Conservation (phyloP, 768 basidiomycete genomes). For the Stropharia rugosoannulata region DNA sequence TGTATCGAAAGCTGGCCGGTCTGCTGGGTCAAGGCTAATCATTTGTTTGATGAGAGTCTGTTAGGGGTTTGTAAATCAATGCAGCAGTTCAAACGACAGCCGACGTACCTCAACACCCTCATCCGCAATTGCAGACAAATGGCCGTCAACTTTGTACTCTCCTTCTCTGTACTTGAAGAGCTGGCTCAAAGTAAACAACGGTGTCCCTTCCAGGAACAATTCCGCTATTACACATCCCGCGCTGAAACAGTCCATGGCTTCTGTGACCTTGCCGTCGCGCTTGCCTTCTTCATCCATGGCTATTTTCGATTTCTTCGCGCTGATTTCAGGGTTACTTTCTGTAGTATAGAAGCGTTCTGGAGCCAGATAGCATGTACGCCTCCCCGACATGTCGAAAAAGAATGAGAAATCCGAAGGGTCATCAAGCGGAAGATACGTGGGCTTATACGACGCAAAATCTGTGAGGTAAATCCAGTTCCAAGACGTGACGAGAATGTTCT, state of each 20-base stretch:
- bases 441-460: constrained; percentile 96
- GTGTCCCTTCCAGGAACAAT: constrained; percentile 91
- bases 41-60: constrained; percentile 89
- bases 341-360: constrained; percentile 94
- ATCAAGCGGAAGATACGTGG: constrained; percentile 91
- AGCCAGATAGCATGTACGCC: constrained; percentile 93
- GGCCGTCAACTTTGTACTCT: constrained; percentile 71
- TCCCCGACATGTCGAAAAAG: constrained; percentile 94
- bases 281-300: constrained; percentile 59
- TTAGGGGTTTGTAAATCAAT: constrained; percentile 25
- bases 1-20: constrained; percentile 80
- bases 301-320: constrained; percentile 60
- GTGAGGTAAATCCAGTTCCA: constrained; percentile 96
- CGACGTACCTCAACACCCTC: constrained; percentile 72
- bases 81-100: not conserved
- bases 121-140: constrained; percentile 77
- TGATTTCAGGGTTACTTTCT: constrained; percentile 64
- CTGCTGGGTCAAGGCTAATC: constrained; percentile 77
- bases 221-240: constrained; percentile 94
- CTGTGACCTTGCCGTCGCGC: constrained; percentile 81
- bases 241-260: constrained; percentile 98
- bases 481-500: constrained; percentile 94
- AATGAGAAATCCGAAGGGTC: constrained; percentile 98
- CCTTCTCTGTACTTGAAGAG: constrained; percentile 93
- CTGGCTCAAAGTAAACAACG: constrained; percentile 91